phyloP scores from a whole-genome alignment of 2,329 filamentous ascomycete species.

The Cladophialophora bantiana region DNA sequence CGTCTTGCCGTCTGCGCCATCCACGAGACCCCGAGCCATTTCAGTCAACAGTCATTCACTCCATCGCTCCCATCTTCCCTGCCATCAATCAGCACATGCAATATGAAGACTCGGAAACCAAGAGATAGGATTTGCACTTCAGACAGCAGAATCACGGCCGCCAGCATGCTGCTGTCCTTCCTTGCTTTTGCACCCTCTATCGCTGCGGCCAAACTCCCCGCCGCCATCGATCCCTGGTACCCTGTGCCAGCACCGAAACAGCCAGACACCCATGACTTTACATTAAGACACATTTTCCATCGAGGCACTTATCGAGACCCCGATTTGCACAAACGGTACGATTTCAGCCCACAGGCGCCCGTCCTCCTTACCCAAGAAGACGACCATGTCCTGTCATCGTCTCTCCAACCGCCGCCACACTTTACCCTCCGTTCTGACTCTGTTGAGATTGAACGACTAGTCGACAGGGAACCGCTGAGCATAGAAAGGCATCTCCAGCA shows the following conservation, averaged over 20 bases:
- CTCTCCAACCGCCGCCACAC: slow-evolving; percentile 57
- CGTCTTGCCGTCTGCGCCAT: neutral
- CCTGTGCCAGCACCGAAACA: slow-evolving; percentile 33
- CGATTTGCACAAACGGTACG: slow-evolving; percentile 75
- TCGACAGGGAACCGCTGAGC: slow-evolving; percentile 75
- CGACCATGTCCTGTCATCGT: slow-evolving; percentile 58
- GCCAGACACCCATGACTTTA: slow-evolving; percentile 46
- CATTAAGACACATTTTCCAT: slow-evolving; percentile 88
- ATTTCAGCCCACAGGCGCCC: slow-evolving; percentile 52
- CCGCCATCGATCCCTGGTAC: slow-evolving; percentile 36
- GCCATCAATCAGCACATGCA: slow-evolving; percentile 14
- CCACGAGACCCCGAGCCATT: slow-evolving; percentile 18
- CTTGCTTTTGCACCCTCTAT: slow-evolving; percentile 61
- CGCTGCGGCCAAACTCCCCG: slow-evolving; percentile 30
- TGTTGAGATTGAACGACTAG: slow-evolving; percentile 78
- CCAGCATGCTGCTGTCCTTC: slow-evolving; percentile 69
- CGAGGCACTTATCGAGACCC: slow-evolving; percentile 85
- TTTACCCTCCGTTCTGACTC: slow-evolving; percentile 70
- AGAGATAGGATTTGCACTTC: slow-evolving; percentile 56
- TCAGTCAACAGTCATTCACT: slow-evolving; percentile 22
- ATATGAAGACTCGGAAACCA: slow-evolving; percentile 36
- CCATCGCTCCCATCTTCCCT: slow-evolving; percentile 22
- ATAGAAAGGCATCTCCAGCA: slow-evolving; percentile 80
- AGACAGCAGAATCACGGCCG: slow-evolving; percentile 68
- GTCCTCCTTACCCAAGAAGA: slow-evolving; percentile 66